Base-by-base conservation (phyloP, 129 eudicot species). In the Solidago caesia region DNA sequence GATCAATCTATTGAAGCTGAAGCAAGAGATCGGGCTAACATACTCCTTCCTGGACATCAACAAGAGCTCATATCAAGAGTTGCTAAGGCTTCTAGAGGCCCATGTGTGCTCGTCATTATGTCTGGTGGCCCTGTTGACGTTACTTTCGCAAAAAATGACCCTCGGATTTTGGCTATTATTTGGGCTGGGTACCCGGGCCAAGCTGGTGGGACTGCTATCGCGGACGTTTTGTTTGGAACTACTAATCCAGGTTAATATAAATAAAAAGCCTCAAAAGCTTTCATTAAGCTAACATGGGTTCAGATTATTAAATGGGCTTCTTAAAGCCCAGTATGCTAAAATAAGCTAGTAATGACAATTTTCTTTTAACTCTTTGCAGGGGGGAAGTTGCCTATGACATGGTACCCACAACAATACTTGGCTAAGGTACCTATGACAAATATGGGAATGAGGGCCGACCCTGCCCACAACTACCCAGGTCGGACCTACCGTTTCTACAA, bases 121-220 rank as follows among this genome's bases (percentile, higher is more conserved):
- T 90, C 97, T 0, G 98, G 98, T 51, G 91, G 96, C 55, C 93
- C 98, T 3, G 44, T 94, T 65, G 98, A 94, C 76, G 78, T 94
- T 33, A 44, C 87, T 61, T 94, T 90, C 57, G 97, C 96, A 2
- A 86, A 78, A 68, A 84, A 80, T 13, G 89, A 94, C 75, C 98
- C 97, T 1, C 76, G 68, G 4, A 81, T 94, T 74, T 52, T 78
- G 6, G 83, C 96, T 47, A 94, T 90, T 16, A 58, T 90, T 14
- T 94, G 98, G 98, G 98, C 82, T 5, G 98, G 98, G 12, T 94
- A 94, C 60, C 98, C 98, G 0, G 98, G 98, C 13, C 96, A 94
- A 82, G 78, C 92, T 4, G 98, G 98, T 16, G 98, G 98, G 10
- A 79, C 96, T 8, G 98, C 97, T 12, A 90, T 94, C 8, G 93